Percentiles rank a stretch among this genome's conserved stretches.
These are phyloP conservation scores for Pilobolus umbonatus DNA, from an alignment of 192 early-diverging fungal species.

Conservation along the genomic window DNA sequence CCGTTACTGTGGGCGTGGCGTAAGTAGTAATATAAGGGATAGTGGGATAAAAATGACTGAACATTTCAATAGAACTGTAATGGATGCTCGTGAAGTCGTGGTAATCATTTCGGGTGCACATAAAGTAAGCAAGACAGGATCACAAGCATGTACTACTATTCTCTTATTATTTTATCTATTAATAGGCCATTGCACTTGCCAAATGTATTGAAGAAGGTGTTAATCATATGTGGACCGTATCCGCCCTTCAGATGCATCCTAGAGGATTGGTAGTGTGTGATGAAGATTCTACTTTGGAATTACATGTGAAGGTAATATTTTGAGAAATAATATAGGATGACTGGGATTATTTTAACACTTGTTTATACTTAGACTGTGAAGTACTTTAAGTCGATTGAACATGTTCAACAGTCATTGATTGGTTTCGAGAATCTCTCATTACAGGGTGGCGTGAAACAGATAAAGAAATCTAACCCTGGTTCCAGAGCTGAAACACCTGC, in stretches of 20 bases:
- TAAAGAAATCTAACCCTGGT: slow-evolving; percentile 3
- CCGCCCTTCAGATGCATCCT: slow-evolving; percentile 77
- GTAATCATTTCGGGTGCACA: slow-evolving; percentile 82
- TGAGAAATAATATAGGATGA: not conserved
- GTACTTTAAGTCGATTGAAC: slow-evolving; percentile 84
- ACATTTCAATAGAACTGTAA: slow-evolving; percentile 58
- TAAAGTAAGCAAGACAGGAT: slow-evolving; percentile 36
- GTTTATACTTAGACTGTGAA: slow-evolving; percentile 55
- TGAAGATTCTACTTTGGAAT: slow-evolving; percentile 80
- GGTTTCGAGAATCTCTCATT: slow-evolving; percentile 66
- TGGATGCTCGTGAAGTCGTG: slow-evolving; percentile 79
- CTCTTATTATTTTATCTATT: not conserved
- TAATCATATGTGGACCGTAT: slow-evolving; percentile 88
- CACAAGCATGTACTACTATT: slow-evolving; percentile 2
- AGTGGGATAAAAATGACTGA: not conserved
- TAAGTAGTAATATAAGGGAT: slow-evolving; percentile 26
- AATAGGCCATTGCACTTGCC: slow-evolving; percentile 63
- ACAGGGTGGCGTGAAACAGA: slow-evolving; percentile 33
- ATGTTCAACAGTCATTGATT: slow-evolving; percentile 69
- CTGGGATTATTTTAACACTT: not conserved
- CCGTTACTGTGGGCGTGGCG: slow-evolving; percentile 78
- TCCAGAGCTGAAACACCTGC: slow-evolving; percentile 14
- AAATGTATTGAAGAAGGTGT: slow-evolving; percentile 80
- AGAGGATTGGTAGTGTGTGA: slow-evolving; percentile 80
- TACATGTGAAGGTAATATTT: slow-evolving; percentile 75